These are phyloP conservation scores for Setaria viridis DNA, from an alignment of 202 grass and related monocot genomes.

Conservation along the genomic window DNA sequence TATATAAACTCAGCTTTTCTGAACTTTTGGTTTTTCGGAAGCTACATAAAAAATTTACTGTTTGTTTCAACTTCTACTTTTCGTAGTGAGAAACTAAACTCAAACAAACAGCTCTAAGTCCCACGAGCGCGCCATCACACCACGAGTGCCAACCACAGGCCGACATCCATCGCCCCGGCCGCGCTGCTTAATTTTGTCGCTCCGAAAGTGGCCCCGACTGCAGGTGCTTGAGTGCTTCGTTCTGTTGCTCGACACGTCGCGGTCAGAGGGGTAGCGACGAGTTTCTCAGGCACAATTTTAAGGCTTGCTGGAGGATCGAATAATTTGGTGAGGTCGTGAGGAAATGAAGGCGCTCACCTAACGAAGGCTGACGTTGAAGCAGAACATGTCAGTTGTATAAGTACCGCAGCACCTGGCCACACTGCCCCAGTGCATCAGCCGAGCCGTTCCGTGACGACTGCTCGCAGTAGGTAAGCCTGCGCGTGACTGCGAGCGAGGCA, in stretches of 20 bases:
- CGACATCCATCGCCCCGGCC: neutral
- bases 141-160: neutral
- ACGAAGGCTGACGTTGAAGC: neutral
- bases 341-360: constrained; percentile 14
- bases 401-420: neutral
- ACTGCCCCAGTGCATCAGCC: neutral
- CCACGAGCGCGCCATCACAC: neutral
- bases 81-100: no score
- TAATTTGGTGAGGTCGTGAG: constrained; percentile 34
- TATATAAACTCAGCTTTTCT: no score
- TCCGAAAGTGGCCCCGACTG: no score
- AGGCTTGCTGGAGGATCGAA: neutral
- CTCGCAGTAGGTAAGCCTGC: neutral
- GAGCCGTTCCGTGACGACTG: neutral
- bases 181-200: neutral
- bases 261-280: constrained; percentile 7
- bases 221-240: neutral
- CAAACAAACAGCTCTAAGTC: neutral
- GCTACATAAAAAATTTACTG: no score
- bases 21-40: no score
- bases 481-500: neutral
- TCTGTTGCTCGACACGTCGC: neutral
- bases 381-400: neutral
- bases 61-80: no score
- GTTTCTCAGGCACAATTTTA: neutral